phyloP scores from a whole-genome alignment of 2,329 filamentous ascomycete genomes.

The Curvularia verruculosa region DNA sequence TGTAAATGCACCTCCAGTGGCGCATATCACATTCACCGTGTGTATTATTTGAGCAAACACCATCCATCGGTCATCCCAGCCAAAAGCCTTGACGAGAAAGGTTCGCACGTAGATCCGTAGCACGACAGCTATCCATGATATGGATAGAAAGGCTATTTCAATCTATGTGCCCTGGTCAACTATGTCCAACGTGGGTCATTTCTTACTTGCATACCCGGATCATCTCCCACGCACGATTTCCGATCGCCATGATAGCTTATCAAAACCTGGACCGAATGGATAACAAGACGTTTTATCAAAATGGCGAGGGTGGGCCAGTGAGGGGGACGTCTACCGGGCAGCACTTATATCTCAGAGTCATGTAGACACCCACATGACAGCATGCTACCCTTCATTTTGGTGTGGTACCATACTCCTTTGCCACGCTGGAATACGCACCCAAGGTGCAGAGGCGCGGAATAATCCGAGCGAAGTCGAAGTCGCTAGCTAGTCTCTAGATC shows the following conservation, averaged over 20 bases:
- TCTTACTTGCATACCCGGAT: not conserved
- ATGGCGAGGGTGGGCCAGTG: not conserved
- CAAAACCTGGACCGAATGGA: not conserved
- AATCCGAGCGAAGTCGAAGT: not conserved
- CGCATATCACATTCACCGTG: slow-evolving; percentile 1
- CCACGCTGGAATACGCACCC: not conserved
- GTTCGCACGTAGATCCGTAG: slow-evolving; percentile 17
- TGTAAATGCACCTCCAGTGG: slow-evolving; percentile 8
- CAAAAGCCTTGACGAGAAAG: slow-evolving; percentile 18
- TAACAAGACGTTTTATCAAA: not conserved
- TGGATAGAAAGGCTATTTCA: not conserved
- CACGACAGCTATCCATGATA: slow-evolving; percentile 8
- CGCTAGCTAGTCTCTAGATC: not conserved
- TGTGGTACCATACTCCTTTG: not conserved
- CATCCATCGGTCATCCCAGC: slow-evolving; percentile 23
- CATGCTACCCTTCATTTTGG: not conserved
- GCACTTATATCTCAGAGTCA: not conserved
- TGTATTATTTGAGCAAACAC: slow-evolving; percentile 16
- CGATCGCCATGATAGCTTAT: slow-evolving; percentile 1
- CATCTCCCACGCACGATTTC: not conserved
- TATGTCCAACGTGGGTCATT: not conserved
- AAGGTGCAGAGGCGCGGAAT: not conserved
- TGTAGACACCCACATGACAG: not conserved
- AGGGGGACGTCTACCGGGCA: not conserved
- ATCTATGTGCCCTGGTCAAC: not conserved